phyloP scores from a whole-genome alignment of 2,329 filamentous ascomycete species.

The Colletotrichum sp. region DNA sequence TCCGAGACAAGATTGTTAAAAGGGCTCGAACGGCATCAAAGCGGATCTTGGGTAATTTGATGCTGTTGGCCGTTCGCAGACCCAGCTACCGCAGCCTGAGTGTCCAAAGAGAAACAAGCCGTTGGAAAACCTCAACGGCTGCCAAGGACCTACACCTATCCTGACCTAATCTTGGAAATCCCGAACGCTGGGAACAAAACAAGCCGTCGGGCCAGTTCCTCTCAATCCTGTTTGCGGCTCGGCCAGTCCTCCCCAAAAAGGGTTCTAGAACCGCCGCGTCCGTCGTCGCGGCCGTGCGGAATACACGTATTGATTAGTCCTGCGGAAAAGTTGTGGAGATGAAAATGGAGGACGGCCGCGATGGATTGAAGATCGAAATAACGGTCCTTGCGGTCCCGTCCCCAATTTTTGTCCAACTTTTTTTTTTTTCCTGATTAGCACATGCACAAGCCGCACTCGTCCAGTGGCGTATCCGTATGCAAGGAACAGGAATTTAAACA shows the following conservation, averaged over 20 bases:
- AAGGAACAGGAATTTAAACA: background rate
- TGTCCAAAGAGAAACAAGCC: background rate
- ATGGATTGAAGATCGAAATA: background rate
- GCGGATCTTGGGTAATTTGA: background rate
- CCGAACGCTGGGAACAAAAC: background rate
- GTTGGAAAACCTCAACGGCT: background rate
- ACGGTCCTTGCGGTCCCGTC: background rate
- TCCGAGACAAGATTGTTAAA: background rate
- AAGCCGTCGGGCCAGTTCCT: background rate
- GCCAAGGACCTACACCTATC: background rate
- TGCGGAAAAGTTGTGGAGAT: background rate
- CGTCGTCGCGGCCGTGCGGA: background rate
- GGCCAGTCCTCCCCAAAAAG: background rate
- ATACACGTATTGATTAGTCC: background rate
- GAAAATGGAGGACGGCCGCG: background rate
- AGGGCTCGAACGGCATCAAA: background rate
- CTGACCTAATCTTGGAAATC: background rate
- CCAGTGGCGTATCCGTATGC: background rate
- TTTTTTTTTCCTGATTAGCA: background rate
- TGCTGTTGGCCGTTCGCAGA: background rate
- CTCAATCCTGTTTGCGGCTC: background rate
- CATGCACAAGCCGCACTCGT: background rate
- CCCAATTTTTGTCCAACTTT: background rate
- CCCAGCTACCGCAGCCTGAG: rapidly evolving
- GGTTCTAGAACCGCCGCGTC: background rate